A percentile compares a stretch with the other conserved stretches of the same genome.
Evolutionary conservation across 2,329 filamentous ascomycete species (phyloP).

Genomic region (Colletotrichum orchidophilum): DNA sequence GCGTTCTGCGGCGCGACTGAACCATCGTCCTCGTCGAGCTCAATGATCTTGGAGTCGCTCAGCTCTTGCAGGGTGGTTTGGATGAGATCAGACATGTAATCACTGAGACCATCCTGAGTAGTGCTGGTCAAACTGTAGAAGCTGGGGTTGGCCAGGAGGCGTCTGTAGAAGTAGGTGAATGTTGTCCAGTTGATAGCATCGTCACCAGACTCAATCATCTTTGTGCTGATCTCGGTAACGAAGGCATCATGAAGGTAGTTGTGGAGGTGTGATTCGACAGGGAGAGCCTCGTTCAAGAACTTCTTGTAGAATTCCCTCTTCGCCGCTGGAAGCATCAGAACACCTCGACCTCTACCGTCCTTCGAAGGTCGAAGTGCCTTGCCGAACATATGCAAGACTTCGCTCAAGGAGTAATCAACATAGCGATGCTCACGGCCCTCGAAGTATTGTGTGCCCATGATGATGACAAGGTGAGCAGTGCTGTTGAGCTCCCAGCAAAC

Average conservation of each 20-base stretch:
- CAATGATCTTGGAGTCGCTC: constrained; percentile 92
- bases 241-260: constrained; percentile 95
- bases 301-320: constrained; percentile 99
- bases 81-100: constrained; percentile 92
- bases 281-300: constrained; percentile 94
- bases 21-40: constrained; percentile 94
- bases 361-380: constrained; percentile 83
- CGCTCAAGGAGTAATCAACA: constrained; percentile 92
- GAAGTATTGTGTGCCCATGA: constrained; percentile 98
- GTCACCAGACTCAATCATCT: constrained; percentile 93
- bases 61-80: constrained; percentile 93
- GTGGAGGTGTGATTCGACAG: constrained; percentile 93
- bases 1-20: constrained; percentile 89
- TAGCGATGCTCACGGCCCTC: constrained; percentile 97
- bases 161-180: constrained; percentile 97
- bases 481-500: constrained; percentile 95
- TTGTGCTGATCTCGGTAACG: constrained; percentile 95
- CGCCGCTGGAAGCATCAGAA: constrained; percentile 95
- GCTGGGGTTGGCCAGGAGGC: constrained; percentile 92
- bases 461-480: constrained; percentile 88
- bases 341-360: constrained; percentile 85
- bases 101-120: constrained; percentile 91
- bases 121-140: constrained; percentile 93
- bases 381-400: constrained; percentile 97
- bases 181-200: constrained; percentile 99